phyloP scores from a whole-genome alignment of 371 early-diverging fungal species.

The Circinella umbellata region DNA sequence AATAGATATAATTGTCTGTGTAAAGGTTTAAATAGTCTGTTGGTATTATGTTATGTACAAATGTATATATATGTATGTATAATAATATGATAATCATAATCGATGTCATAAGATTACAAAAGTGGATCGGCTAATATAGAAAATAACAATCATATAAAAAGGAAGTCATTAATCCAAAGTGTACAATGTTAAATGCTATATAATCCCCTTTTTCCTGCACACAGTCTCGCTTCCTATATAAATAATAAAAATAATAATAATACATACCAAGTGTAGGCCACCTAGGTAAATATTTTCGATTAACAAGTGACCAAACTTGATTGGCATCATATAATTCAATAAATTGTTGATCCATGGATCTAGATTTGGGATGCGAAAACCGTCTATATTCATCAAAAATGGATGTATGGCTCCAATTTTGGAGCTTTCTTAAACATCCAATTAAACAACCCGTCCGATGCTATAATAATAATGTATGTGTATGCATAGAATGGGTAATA shows the following conservation, averaged over 20 bases:
- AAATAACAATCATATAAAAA: too few species aligned
- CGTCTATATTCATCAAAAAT: constrained; percentile 97
- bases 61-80: neutral
- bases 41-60: too few species aligned
- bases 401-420: constrained; percentile 93
- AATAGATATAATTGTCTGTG: neutral
- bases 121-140: neutral
- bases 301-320: constrained; percentile 78
- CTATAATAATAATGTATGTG: constrained; percentile 28
- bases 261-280: constrained; percentile 71
- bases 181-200: too few species aligned
- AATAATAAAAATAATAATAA: too few species aligned
- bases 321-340: constrained; percentile 93
- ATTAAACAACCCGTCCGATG: constrained; percentile 97
- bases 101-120: neutral
- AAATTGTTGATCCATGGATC: constrained; percentile 97
- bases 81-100: neutral
- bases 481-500: too few species aligned
- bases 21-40: too few species aligned
- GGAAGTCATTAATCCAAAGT: too few species aligned
- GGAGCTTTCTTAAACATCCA: constrained; percentile 92
- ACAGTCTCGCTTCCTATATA: too few species aligned
- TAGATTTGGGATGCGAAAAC: constrained; percentile 91
- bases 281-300: constrained; percentile 69
- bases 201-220: too few species aligned